Base-by-base conservation (phyloP, 805 yeast species). In the Grigorovia jiainica region DNA sequence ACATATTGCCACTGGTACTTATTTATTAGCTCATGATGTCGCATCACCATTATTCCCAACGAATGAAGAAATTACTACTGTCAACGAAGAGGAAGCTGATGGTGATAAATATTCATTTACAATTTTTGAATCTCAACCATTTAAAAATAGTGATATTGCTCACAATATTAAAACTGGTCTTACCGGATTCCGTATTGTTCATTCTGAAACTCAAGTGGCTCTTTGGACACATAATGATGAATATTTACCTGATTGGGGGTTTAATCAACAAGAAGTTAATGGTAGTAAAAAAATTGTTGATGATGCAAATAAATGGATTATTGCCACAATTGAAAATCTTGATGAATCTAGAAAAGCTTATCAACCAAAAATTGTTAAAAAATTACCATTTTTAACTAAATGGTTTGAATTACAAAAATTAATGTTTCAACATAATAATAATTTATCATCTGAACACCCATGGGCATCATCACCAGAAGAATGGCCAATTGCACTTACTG, bases 391-490 rank as follows among this genome's bases (percentile, higher is more conserved):
- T 68, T 71, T 86, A 50, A 73, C 69, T 46, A 92, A 92, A 64
- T 92, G 95, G 87, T 68, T 78, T 65, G 97, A 92, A 64, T 70
- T 89, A 47, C 98, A 92, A 66, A 63, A 71, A 24, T 70, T 75
- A 46, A 92, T 92, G 98, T 87, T 92, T 70, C 76, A 78, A 47
- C 95, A 89, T 57, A 92, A 92, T 67, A 92, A 90, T 66, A 79
- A 81, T 51, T 71, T 92, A 50, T 73, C 87, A 1, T 73, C 89
- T 13, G 87, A 84, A 20, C 98, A 92, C 64, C 98, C 98, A 36
- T 92, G 85, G 68, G 95, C 97, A 8, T 87, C 97, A 4, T 79
- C 78, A 47, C 98, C 98, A 2, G 74, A 78, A 49, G 67, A 81
- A 7, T 92, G 98, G 98, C 98, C 98, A 16, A 71, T 85, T 47